Conservation (phyloP, 2,329 filamentous ascomycete genomes). For the Fusarium pseudograminearum region DNA sequence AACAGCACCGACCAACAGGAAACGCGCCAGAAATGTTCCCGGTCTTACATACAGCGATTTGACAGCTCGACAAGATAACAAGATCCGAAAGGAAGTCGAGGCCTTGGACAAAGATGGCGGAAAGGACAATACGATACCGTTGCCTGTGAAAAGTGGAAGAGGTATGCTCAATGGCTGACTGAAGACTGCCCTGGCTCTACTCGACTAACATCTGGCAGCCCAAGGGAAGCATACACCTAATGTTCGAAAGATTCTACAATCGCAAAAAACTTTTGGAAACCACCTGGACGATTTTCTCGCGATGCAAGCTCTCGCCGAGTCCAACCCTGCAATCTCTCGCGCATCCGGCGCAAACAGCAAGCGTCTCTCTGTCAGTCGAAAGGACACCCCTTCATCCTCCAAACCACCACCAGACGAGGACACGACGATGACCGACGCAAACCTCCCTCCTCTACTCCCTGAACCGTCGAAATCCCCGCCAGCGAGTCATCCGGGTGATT, state of each 20-base stretch:
- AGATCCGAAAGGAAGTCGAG: constrained; percentile 83
- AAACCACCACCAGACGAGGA: constrained; percentile 45
- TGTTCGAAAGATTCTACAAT: constrained; percentile 81
- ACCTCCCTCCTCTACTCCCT: constrained; percentile 51
- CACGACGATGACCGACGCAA: constrained; percentile 45
- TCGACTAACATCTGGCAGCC: constrained; percentile 47
- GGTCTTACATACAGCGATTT: constrained; percentile 71
- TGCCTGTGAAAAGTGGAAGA: constrained; percentile 67
- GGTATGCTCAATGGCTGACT: constrained; percentile 48
- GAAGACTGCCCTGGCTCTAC: not conserved
- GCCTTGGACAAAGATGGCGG: constrained; percentile 85
- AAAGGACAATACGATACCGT: constrained; percentile 76
- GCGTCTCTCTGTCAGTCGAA: constrained; percentile 46
- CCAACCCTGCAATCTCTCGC: constrained; percentile 51
- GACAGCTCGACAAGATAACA: constrained; percentile 84
- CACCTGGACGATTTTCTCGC: constrained; percentile 85
- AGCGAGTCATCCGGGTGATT: constrained; percentile 61
- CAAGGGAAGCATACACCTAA: constrained; percentile 73
- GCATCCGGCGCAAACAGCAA: constrained; percentile 49
- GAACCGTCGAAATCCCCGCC: constrained; percentile 52
- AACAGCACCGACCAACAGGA: constrained; percentile 70
- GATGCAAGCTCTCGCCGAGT: constrained; percentile 61
- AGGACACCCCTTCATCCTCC: constrained; percentile 43
- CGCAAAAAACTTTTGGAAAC: constrained; percentile 86
- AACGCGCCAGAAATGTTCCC: constrained; percentile 74